A percentile compares a stretch with the other conserved stretches of the same genome.
phyloP scores from a whole-genome alignment of 345 rosid species.

The Luvunga scandens region DNA sequence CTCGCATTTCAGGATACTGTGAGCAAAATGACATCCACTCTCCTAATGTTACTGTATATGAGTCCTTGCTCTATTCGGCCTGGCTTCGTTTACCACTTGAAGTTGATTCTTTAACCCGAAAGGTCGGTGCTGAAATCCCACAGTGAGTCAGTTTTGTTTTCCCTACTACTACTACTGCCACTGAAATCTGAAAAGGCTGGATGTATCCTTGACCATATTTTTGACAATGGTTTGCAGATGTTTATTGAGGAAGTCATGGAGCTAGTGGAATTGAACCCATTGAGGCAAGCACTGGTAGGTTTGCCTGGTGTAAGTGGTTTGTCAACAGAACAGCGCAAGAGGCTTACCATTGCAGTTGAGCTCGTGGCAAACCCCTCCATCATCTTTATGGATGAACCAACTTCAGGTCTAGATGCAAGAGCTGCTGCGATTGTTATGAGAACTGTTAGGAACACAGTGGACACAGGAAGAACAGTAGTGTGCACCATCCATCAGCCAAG shows the following conservation, averaged over 20 bases:
- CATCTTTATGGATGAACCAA: constrained; percentile 92
- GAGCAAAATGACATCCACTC: constrained; percentile 82
- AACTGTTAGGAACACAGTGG: constrained; percentile 87
- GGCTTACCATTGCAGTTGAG: constrained; percentile 90
- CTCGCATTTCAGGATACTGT: constrained; percentile 76
- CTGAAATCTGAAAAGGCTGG: background rate
- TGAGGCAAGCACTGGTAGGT: constrained; percentile 70
- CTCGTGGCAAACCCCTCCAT: constrained; percentile 90
- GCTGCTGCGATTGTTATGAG: constrained; percentile 96
- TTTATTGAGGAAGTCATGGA: constrained; percentile 88
- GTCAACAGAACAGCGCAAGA: constrained; percentile 81
- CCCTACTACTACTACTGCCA: background rate
- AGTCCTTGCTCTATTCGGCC: constrained; percentile 74
- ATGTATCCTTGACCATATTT: background rate
- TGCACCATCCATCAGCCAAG: constrained; percentile 96
- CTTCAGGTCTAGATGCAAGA: constrained; percentile 92
- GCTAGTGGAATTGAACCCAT: constrained; percentile 63
- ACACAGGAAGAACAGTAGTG: constrained; percentile 83
- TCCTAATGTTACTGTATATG: constrained; percentile 72
- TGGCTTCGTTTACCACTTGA: constrained; percentile 68
- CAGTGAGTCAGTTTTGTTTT: background rate
- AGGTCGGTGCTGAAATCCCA: constrained; percentile 34
- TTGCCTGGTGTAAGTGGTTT: constrained; percentile 80
- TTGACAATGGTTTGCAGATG: constrained; percentile 38
- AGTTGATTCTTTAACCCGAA: constrained; percentile 45